Evolutionary conservation across 192 early-diverging fungal species (phyloP).

Genomic region (Coemansia sp.): DNA sequence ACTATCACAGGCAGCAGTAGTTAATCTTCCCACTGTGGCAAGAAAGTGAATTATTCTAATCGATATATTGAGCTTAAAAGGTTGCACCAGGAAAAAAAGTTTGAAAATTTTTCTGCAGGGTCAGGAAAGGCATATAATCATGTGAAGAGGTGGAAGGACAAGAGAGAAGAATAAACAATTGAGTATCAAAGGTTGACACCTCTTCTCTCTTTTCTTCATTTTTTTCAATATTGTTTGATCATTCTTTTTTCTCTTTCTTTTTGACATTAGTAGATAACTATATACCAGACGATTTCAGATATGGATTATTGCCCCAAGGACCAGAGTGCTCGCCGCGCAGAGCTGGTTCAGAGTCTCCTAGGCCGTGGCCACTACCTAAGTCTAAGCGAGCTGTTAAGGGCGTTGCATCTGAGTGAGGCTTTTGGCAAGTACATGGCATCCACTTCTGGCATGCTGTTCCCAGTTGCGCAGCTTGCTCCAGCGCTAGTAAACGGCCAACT

Average conservation of each 20-base stretch:
- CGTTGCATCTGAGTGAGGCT: neutral
- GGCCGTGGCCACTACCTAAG: neutral
- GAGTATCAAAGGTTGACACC: neutral
- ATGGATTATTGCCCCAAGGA: neutral
- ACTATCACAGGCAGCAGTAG: too few species aligned
- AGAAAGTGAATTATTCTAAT: too few species aligned
- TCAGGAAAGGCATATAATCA: too few species aligned
- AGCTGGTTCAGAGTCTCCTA: neutral
- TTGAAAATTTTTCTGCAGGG: too few species aligned
- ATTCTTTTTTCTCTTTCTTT: too few species aligned
- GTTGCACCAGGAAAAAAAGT: too few species aligned
- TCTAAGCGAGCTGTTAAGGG: neutral
- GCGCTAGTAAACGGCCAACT: constrained; percentile 1
- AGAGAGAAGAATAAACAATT: neutral
- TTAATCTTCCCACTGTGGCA: too few species aligned
- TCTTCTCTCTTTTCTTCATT: neutral
- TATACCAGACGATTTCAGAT: neutral
- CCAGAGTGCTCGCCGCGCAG: neutral
- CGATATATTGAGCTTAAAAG: too few species aligned
- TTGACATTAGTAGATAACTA: neutral
- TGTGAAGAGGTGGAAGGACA: too few species aligned
- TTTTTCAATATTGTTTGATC: neutral
- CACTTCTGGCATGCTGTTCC: neutral
- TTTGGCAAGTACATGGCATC: neutral
- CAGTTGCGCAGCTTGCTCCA: neutral